Evolutionary conservation across 805 yeast genomes (phyloP).

Genomic region (Monosporozyma yasuniensis): DNA sequence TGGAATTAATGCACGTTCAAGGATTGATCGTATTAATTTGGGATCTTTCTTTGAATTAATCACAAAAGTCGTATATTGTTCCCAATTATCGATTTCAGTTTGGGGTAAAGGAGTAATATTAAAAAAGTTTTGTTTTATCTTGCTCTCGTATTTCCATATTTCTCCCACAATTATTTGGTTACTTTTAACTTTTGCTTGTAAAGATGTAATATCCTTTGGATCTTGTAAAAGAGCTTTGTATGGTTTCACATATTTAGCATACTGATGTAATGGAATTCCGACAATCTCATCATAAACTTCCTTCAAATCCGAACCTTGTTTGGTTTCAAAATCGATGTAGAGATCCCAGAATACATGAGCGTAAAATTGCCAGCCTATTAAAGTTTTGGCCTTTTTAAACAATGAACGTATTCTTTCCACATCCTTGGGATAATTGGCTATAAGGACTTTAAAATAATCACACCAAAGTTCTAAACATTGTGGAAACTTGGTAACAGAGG

Average conservation of each 20-base stretch:
- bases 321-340: conserved; percentile 53
- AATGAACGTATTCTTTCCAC: conserved; percentile 30
- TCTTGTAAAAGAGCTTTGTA: conserved; percentile 30
- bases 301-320: conserved; percentile 31
- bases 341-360: conserved; percentile 81
- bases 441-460: conserved; percentile 50
- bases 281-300: conserved; percentile 39
- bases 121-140: conserved; percentile 50
- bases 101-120: conserved; percentile 38
- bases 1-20: conserved; percentile 68
- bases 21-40: conserved; percentile 38
- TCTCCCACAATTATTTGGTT: conserved; percentile 39
- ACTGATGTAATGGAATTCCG: conserved; percentile 72
- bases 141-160: conserved; percentile 68
- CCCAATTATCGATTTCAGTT: conserved; percentile 49
- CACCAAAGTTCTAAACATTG: conserved; percentile 58
- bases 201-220: conserved; percentile 21
- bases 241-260: conserved; percentile 61
- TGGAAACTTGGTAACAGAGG: conserved; percentile 44
- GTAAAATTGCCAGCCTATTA: conserved; percentile 63
- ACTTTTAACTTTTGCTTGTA: conserved; percentile 36
- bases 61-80: conserved; percentile 49
- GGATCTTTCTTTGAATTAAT: conserved; percentile 27
- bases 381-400: conserved; percentile 41
- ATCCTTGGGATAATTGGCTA: conserved; percentile 33